phyloP scores from a whole-genome alignment of 371 early-diverging fungal genomes.

The Zancudomyces culisetae region DNA sequence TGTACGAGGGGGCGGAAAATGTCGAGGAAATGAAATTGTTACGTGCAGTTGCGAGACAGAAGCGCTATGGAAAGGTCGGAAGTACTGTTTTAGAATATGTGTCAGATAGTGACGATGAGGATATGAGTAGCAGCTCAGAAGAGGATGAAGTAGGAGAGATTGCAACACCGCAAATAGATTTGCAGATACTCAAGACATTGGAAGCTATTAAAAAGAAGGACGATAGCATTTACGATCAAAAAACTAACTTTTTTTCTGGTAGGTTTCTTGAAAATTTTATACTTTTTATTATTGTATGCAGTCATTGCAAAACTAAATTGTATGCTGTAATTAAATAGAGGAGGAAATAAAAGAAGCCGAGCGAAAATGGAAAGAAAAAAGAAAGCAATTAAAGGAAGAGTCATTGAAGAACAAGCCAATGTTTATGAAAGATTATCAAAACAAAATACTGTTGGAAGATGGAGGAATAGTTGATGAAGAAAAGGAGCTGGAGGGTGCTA shows the following conservation, averaged over 20 bases:
- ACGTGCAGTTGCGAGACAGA: conserved; percentile 24
- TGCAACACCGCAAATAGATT: conserved; percentile 72
- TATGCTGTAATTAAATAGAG: conserved; percentile 13
- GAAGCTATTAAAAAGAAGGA: conserved; percentile 55
- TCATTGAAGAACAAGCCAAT: conserved; percentile 36
- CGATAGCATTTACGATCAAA: conserved; percentile 61
- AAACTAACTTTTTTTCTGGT: conserved; percentile 40
- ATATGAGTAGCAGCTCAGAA: conserved; percentile 20
- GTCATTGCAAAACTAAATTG: no score
- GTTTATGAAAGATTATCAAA: conserved; percentile 58
- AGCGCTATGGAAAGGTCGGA: conserved; percentile 22
- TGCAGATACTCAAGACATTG: conserved; percentile 79
- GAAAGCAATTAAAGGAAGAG: conserved; percentile 23
- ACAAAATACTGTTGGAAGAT: conserved; percentile 43
- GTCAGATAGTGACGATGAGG: conserved; percentile 25
- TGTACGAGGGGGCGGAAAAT: conserved; percentile 23
- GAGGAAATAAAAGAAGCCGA: conserved; percentile 38
- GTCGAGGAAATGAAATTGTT: conserved; percentile 15
- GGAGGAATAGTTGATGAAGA: conserved; percentile 47
- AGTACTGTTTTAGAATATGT: conserved; percentile 16
- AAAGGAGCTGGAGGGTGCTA: conserved; percentile 17
- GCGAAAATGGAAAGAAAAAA: conserved; percentile 40
- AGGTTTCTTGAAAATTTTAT: conserved; percentile 10
- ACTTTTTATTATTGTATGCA: not conserved
- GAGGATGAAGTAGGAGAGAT: conserved; percentile 74